A percentile compares a stretch with the other conserved stretches of the same genome.
Conservation (phyloP, 2,329 filamentous ascomycete genomes). For the Akanthomyces dipterigenus region DNA sequence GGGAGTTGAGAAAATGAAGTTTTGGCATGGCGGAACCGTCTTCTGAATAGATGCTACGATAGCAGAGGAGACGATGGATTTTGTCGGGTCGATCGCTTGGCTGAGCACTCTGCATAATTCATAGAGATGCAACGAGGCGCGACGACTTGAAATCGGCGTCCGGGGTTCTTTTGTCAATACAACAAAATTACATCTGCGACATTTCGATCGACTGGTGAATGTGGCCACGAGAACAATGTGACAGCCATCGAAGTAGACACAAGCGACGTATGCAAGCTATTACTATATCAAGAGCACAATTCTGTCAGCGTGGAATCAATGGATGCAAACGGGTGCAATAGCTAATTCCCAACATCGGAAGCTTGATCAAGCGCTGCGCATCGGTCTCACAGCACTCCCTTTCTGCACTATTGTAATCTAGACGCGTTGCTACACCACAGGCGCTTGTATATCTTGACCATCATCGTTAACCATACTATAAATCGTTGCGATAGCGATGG, state of each 20-base stretch:
- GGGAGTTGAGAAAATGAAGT: constrained; percentile 23
- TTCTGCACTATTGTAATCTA: no score
- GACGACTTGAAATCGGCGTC: constrained; percentile 33
- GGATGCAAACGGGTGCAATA: no score
- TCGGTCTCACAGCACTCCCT: no score
- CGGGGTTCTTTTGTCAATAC: constrained; percentile 36
- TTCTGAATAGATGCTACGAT: constrained; percentile 25
- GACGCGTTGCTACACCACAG: no score
- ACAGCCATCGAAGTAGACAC: background rate
- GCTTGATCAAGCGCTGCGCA: no score
- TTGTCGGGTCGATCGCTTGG: constrained; percentile 29
- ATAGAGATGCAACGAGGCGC: constrained; percentile 31
- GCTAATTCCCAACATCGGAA: no score
- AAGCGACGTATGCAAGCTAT: background rate
- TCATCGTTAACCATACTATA: no score
- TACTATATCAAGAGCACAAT: no score
- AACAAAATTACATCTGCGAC: constrained; percentile 29
- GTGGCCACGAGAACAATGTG: background rate
- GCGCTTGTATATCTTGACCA: no score
- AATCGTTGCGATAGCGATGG: background rate
- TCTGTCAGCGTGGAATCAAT: no score
- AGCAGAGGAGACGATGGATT: constrained; percentile 29
- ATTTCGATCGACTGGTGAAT: background rate
- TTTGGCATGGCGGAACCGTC: constrained; percentile 27
- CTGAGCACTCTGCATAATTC: constrained; percentile 26